Percentiles rank a stretch among this genome's conserved stretches.
Conservation (phyloP, 2,329 filamentous ascomycete species). For the Epichloe hybrida region DNA sequence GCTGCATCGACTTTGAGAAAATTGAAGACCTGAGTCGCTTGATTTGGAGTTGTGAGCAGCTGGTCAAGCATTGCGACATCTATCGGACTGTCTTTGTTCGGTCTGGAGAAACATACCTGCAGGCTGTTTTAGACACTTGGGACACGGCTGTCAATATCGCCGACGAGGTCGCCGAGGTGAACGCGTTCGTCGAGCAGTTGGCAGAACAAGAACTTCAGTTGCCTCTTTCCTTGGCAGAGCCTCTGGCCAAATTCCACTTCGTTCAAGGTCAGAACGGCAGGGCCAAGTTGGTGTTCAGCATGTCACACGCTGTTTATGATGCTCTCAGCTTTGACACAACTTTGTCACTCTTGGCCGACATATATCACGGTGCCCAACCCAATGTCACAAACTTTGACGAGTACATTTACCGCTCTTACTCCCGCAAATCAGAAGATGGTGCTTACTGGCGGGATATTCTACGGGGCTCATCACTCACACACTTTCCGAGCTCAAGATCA, state of each 20-base stretch:
- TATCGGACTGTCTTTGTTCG: not conserved
- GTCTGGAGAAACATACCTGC: not conserved
- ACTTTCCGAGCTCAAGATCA: too few relatives aligned
- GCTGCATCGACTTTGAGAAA: too few relatives aligned
- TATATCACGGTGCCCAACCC: constrained; percentile 10
- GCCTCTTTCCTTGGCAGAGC: too few relatives aligned
- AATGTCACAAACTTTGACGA: constrained; percentile 10
- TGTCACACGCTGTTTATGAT: not conserved
- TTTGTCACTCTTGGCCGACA: not conserved
- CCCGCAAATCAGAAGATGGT: too few relatives aligned
- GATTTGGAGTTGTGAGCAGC: not conserved
- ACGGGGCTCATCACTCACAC: too few relatives aligned
- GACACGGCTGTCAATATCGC: not conserved
- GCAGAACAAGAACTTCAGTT: too few relatives aligned
- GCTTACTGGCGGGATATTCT: too few relatives aligned
- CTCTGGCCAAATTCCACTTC: too few relatives aligned
- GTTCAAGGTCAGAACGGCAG: too few relatives aligned
- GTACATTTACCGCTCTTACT: too few relatives aligned
- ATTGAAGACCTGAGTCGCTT: not conserved
- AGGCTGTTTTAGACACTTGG: not conserved
- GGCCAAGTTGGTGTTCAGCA: not conserved
- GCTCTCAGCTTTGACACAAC: not conserved
- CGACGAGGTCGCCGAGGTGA: not conserved
- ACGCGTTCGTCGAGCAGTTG: too few relatives aligned
- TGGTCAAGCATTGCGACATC: not conserved